Percentiles rank a stretch among this genome's conserved stretches.
These are phyloP conservation scores for Lactuca sativa DNA, from an alignment of 129 eudicot genomes.

Conservation along the genomic window DNA sequence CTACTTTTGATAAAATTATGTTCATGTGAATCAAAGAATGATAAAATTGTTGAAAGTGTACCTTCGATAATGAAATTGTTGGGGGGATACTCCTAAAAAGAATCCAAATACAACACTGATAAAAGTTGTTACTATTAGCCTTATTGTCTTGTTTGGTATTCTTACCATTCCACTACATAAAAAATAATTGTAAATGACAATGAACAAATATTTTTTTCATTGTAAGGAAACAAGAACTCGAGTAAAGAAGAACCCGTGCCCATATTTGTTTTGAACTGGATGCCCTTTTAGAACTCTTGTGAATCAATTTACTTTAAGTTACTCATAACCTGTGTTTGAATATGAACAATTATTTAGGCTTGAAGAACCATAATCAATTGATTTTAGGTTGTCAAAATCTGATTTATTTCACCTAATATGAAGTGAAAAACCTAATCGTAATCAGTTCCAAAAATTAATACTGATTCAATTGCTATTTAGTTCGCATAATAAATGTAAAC, in stretches of 20 bases:
- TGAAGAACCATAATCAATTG: not conserved
- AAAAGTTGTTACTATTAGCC: slow-evolving; percentile 69
- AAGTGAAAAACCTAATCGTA: not conserved
- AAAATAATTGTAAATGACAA: slow-evolving; percentile 1
- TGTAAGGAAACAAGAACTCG: slow-evolving; percentile 20
- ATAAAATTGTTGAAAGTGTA: slow-evolving; percentile 1
- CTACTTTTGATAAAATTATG: not conserved
- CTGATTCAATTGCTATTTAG: not conserved
- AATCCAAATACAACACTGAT: slow-evolving; percentile 74
- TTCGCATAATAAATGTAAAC: no score
- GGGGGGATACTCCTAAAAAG: slow-evolving; percentile 73
- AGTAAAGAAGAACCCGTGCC: slow-evolving; percentile 44
- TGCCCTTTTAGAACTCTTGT: not conserved
- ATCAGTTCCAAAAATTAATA: not conserved
- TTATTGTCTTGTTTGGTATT: slow-evolving; percentile 66
- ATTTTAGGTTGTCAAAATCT: not conserved
- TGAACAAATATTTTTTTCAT: not conserved
- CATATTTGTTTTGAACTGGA: slow-evolving; percentile 29
- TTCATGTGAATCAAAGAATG: slow-evolving; percentile 7
- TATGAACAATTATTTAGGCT: not conserved
- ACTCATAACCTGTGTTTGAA: not conserved
- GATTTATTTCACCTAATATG: not conserved
- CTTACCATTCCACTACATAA: slow-evolving; percentile 44
- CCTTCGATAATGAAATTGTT: slow-evolving; percentile 57
- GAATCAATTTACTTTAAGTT: not conserved